A percentile compares a stretch with the other conserved stretches of the same genome.
These are phyloP conservation scores for Xylaria sp. DNA, from an alignment of 2,329 filamentous ascomycete species.

Conservation along the genomic window DNA sequence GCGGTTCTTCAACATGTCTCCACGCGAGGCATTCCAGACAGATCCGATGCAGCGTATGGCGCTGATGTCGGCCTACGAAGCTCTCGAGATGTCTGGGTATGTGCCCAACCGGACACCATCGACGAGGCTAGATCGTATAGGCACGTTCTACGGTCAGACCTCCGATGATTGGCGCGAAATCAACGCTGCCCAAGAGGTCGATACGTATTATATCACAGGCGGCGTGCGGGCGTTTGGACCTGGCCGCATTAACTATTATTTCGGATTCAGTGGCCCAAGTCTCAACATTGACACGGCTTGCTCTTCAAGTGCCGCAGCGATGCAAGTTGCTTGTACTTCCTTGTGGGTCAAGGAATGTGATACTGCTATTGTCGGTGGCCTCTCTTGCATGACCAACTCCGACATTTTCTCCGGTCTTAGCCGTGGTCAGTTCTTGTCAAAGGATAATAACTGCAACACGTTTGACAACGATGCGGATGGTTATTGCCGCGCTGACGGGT, in stretches of 20 bases:
- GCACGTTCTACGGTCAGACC: conserved; percentile 80
- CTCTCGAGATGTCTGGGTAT: conserved; percentile 83
- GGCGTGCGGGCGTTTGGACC: conserved; percentile 62
- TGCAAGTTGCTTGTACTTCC: conserved; percentile 69
- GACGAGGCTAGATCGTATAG: conserved; percentile 70
- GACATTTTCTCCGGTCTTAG: conserved; percentile 82
- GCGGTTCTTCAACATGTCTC: conserved; percentile 90
- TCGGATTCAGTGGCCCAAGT: conserved; percentile 55
- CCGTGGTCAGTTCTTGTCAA: conserved; percentile 81
- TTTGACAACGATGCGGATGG: conserved; percentile 85
- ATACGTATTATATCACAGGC: conserved; percentile 66
- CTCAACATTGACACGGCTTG: conserved; percentile 56
- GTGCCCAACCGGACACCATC: conserved; percentile 79
- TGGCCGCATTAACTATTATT: conserved; percentile 60
- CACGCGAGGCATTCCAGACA: conserved; percentile 80
- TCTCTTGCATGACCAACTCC: conserved; percentile 82
- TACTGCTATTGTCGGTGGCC: conserved; percentile 81
- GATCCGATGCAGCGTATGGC: conserved; percentile 85
- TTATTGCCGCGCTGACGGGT: conserved; percentile 83
- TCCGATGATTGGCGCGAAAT: conserved; percentile 83
- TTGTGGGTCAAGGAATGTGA: conserved; percentile 82
- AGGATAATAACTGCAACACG: conserved; percentile 80
- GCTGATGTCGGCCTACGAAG: conserved; percentile 81
- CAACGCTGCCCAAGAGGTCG: conserved; percentile 75
- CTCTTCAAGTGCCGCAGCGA: conserved; percentile 53